phyloP scores from a whole-genome alignment of 495 filamentous ascomycete species.

The Neurospora sublineolata region DNA sequence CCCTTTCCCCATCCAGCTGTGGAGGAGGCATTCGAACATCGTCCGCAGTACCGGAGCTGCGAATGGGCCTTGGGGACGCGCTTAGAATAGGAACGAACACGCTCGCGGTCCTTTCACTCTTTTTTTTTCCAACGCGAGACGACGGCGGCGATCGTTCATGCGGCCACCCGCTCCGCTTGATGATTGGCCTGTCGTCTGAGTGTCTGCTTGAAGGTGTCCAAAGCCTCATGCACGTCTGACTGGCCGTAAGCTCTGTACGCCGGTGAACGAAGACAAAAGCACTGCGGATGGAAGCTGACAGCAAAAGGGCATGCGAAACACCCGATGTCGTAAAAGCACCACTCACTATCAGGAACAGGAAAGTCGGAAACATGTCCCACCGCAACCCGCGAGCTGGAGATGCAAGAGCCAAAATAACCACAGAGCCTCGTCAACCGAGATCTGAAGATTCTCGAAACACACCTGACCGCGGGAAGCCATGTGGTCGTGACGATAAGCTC shows the following conservation, averaged over 20 bases:
- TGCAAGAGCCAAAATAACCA: neutral
- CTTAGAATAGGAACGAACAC: neutral
- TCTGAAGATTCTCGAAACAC: neutral
- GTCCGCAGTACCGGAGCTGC: neutral
- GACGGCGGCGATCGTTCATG: neutral
- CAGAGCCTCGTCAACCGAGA: neutral
- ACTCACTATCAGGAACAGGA: neutral
- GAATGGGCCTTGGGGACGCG: neutral
- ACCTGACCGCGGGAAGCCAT: neutral
- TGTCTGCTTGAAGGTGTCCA: neutral
- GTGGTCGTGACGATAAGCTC: neutral
- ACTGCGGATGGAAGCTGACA: neutral
- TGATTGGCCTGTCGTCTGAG: neutral
- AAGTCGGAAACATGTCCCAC: neutral
- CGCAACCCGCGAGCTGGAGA: neutral
- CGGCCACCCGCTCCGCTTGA: neutral
- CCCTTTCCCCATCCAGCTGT: neutral
- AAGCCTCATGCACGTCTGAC: neutral
- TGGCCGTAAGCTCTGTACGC: neutral
- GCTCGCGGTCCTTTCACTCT: neutral
- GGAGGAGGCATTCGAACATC: neutral
- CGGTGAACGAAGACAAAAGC: neutral
- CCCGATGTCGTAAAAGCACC: neutral
- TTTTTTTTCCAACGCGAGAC: neutral
- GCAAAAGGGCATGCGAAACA: neutral